Base-by-base conservation (phyloP, 2,329 filamentous ascomycete genomes). In the Aspergillus transmontanensis region DNA sequence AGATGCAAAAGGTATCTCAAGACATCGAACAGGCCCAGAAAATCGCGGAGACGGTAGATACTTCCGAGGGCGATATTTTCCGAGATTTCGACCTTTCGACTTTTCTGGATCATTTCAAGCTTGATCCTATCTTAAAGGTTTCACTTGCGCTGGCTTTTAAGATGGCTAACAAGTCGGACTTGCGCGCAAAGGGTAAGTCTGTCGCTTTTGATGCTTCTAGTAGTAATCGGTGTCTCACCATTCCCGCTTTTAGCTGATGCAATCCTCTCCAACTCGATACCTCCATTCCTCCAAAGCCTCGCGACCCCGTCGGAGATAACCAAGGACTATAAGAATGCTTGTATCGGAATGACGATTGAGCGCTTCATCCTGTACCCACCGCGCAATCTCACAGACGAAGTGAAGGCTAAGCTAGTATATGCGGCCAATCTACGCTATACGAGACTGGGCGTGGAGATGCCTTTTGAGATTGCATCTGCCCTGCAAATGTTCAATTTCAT, bases 31-130 rank as follows among this genome's bases (percentile, higher is more conserved):
- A 97, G 81, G 91, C 94, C 57, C 86, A 88, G 71, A 96, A 93
- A 80, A 96, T 99, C 74, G 94, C 94, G 64, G 94, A 98, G 77
- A 91, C 94, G 23, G 90, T 99, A 75, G 94, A 97, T 78, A 90
- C 89, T 1, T 92, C 89, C 23, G 94, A 95, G 69, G 93, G 95
- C 71, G 94, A 99, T 71, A 87, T 97, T 64, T 97, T 97, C 77
- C 90, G 93, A 62, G 94, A 98, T 75, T 97, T 99, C 72, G 94
- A 99, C 75, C 86, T 99, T n/a, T 91, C 92, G 2, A 92, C 91
- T 2, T 98, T 99, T 76, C 89, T 98, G 84, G 91, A 96, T 67
- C 94, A 98, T 78, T 99, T 99, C 83, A 93, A 94, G 76, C 85
- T 97, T 59, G 94, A 97, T 80, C 89, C 93, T 11, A 79, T 97